These are phyloP conservation scores for Leishmania amazonensis DNA, from an alignment of 208 protist genomes.

Conservation along the genomic window DNA sequence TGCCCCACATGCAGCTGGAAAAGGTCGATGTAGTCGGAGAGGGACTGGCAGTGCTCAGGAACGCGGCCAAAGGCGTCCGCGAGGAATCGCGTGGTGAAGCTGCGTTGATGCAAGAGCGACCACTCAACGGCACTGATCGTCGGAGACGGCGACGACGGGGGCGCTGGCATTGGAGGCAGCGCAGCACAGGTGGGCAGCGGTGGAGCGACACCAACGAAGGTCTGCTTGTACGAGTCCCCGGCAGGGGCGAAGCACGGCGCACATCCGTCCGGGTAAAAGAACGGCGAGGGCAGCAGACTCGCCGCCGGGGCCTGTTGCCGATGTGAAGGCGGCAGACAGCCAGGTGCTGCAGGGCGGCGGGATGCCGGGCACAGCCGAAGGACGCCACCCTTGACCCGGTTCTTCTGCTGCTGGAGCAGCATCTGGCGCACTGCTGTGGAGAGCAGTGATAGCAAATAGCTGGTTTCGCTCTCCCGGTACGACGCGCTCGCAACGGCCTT, in stretches of 20 bases:
- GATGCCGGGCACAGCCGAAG: constrained; percentile 22
- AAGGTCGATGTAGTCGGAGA: constrained; percentile 68
- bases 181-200: constrained; percentile 21
- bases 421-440: constrained; percentile 63
- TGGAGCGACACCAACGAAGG: constrained; percentile 59
- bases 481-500: constrained; percentile 26
- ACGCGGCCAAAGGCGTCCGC: constrained; percentile 40
- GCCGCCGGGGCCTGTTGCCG: neutral
- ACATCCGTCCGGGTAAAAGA: constrained; percentile 48
- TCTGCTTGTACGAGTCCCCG: constrained; percentile 61
- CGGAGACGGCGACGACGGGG: neutral
- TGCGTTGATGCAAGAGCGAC: constrained; percentile 43
- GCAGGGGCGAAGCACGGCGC: constrained; percentile 75
- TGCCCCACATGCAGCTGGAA: constrained; percentile 77
- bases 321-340: neutral
- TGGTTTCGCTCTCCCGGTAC: constrained; percentile 59
- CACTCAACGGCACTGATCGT: constrained; percentile 26
- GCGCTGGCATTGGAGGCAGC: constrained; percentile 6
- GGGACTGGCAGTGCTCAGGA: constrained; percentile 40
- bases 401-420: constrained; percentile 31
- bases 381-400: constrained; percentile 6
- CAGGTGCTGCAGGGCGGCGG: neutral
- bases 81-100: constrained; percentile 53
- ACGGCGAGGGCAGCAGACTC: constrained; percentile 41
- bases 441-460: constrained; percentile 74